Evolutionary conservation across 2,329 filamentous ascomycete species (phyloP).

Genomic region (Nannizziopsis arthrosporioides): DNA sequence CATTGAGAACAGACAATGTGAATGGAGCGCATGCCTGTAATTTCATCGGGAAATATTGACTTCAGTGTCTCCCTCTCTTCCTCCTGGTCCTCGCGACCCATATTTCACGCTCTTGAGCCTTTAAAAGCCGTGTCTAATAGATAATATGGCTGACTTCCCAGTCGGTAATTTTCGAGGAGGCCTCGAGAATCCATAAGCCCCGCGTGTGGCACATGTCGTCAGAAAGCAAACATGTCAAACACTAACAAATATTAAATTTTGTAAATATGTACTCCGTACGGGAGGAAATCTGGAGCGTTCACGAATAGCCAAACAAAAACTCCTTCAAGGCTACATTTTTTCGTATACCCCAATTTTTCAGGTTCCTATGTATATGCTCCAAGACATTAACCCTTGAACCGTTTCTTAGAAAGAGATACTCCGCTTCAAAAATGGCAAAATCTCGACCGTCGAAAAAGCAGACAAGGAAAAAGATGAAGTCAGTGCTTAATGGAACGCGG

Average conservation of each 20-base stretch:
- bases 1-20: slow-evolving; percentile 14
- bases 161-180: neutral
- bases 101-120: slow-evolving; percentile 19
- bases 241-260: slow-evolving; percentile 1
- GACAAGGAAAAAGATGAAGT: slow-evolving; percentile 33
- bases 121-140: neutral
- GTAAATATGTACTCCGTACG: neutral
- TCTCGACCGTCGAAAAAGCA: slow-evolving; percentile 39
- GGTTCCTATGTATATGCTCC: no score
- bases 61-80: slow-evolving; percentile 97
- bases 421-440: slow-evolving; percentile 44
- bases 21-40: slow-evolving; percentile 54
- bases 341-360: no score
- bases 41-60: slow-evolving; percentile 96
- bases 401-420: no score
- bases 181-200: neutral
- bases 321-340: no score
- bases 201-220: slow-evolving; percentile 1
- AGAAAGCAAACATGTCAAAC: slow-evolving; percentile 7
- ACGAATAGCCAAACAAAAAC: no score
- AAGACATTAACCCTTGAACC: no score
- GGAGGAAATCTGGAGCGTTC: no score
- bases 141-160: neutral
- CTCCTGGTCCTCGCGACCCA: slow-evolving; percentile 66
- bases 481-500: slow-evolving; percentile 33